Evolutionary conservation across 139 green algal genomes (phyloP), one percentile per base, ranked within the genome.

Genomic region (Zygnema cylindricum): DNA sequence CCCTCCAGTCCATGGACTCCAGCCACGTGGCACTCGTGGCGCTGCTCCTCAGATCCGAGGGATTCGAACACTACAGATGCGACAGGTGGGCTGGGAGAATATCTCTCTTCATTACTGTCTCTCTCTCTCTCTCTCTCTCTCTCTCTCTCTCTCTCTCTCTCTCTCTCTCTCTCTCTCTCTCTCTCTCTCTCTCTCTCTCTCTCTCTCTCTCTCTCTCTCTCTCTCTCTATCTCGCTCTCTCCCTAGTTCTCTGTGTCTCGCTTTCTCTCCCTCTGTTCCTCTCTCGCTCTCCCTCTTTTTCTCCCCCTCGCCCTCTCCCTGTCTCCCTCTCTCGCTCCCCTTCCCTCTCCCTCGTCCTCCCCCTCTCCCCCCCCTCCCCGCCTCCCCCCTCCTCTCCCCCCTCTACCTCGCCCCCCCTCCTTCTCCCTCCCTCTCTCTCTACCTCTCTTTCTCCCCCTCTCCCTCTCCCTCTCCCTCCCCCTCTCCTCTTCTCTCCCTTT

Each of bases 11-110:
- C 0, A 99, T 99, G 98, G 98, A 99, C 94, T 96, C 94, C 25
- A 97, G 93, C 32, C 98, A 99, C 90, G 98, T 99, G 0, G 97
- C 95, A 36, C 93, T 99, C 30, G 95, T 99, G 1, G 25, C 95
- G 1, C 87, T 99, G 7, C 57, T 92, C 0, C 90, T 99, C 55
- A 92, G 94, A 0, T 85, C 92, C 32, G 97, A 99, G 75, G 97
- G 96, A 3, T 99, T 99, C 85, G 97, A 99, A 33, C 96, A 99
- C 91, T 99, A 96, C 90, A 94, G 98, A 41, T 99, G 98, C 83
- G 98, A 99, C 84, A 91, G 84, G 83, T 88, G 55, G 69, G 81
- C 30, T 73, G 25, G n/a, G n/a, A n/a, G n/a, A n/a, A n/a, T n/a
- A n/a, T n/a, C n/a, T n/a, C n/a, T n/a, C n/a, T n/a, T n/a, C n/a